These are phyloP conservation scores for Saccharomyces eubayanus DNA, from an alignment of 805 yeast genomes.

Conservation along the genomic window DNA sequence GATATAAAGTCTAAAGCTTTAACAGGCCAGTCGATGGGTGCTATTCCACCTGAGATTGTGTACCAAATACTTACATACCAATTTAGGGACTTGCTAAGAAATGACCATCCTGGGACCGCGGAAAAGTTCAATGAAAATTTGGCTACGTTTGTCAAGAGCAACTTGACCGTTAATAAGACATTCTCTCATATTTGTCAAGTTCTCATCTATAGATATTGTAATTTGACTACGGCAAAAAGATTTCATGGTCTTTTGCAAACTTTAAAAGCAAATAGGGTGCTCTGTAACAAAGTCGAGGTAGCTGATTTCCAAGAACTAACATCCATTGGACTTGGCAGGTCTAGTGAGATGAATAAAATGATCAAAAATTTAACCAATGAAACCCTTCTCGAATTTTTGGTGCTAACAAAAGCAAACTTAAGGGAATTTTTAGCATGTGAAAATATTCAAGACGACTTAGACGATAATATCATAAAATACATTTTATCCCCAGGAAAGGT, in stretches of 20 bases:
- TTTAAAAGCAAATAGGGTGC: slow-evolving; percentile 36
- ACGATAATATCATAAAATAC: slow-evolving; percentile 35
- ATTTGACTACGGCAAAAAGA: slow-evolving; percentile 71
- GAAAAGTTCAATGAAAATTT: slow-evolving; percentile 37
- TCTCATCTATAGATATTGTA: slow-evolving; percentile 56
- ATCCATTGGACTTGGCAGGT: slow-evolving; percentile 80
- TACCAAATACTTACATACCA: slow-evolving; percentile 48
- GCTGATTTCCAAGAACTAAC: slow-evolving; percentile 86
- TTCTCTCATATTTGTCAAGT: slow-evolving; percentile 51
- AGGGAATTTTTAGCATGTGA: slow-evolving; percentile 78
- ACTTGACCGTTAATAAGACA: slow-evolving; percentile 48
- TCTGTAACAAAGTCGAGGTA: slow-evolving; percentile 54
- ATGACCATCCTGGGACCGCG: slow-evolving; percentile 43
- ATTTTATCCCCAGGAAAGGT: slow-evolving; percentile 27
- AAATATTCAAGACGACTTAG: slow-evolving; percentile 76
- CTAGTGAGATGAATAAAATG: slow-evolving; percentile 82
- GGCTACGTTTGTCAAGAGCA: slow-evolving; percentile 43
- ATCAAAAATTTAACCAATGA: slow-evolving; percentile 80
- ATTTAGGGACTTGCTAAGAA: slow-evolving; percentile 41
- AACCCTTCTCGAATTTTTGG: slow-evolving; percentile 58
- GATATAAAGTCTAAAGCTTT: background rate
- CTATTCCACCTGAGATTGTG: slow-evolving; percentile 47
- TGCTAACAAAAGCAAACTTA: slow-evolving; percentile 51
- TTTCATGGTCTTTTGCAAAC: slow-evolving; percentile 63
- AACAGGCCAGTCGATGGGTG: background rate